Percentiles rank a stretch among this genome's conserved stretches.
phyloP scores from a whole-genome alignment of 305 asterid species.

The Solanum hybrid region DNA sequence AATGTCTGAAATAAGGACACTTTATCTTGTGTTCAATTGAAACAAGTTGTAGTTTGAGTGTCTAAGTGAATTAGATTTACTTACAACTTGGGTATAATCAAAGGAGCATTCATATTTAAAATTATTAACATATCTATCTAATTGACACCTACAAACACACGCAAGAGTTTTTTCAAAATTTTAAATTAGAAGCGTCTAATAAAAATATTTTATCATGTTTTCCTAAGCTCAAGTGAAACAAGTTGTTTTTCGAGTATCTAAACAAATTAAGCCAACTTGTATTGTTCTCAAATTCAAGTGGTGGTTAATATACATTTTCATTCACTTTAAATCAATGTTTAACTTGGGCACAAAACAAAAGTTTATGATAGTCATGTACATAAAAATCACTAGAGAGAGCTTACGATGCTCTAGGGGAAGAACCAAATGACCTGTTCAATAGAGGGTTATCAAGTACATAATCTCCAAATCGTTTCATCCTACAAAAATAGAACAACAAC shows the following conservation, averaged over 20 bases:
- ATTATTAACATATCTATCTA: neutral
- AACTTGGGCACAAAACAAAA: neutral
- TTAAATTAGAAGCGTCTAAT: neutral
- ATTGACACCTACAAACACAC: neutral
- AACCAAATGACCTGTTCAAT: too few species aligned
- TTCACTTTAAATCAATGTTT: neutral
- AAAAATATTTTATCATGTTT: neutral
- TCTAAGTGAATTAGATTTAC: neutral
- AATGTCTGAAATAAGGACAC: neutral
- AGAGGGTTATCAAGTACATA: too few species aligned
- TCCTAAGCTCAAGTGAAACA: neutral
- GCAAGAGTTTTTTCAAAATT: neutral
- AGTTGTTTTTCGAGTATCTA: neutral
- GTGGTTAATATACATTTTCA: neutral
- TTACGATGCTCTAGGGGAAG: too few species aligned
- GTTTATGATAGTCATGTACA: too few species aligned
- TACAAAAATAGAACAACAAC: neutral
- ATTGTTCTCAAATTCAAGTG: neutral
- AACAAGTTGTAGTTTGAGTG: neutral
- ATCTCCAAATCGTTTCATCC: too few species aligned
- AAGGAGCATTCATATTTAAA: neutral
- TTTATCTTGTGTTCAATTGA: neutral
- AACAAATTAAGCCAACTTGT: neutral
- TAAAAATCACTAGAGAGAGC: too few species aligned
- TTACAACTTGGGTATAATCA: neutral